Conservation (phyloP, 345 rosid genomes). For the Linum lewisii region DNA sequence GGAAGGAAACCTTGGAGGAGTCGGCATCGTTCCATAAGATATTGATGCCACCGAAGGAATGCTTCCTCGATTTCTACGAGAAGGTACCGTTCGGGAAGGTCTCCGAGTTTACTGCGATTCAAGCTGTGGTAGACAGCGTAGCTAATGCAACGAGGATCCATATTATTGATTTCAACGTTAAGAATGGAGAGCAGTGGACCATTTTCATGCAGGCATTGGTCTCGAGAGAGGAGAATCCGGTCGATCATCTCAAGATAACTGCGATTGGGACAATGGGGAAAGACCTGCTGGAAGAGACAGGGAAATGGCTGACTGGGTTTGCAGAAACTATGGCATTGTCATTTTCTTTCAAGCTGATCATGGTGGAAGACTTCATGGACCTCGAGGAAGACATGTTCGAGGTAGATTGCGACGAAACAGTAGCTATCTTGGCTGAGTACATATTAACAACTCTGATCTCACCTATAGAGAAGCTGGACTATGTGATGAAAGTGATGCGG, state of each 20-base stretch:
- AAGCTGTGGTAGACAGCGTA: conserved; percentile 39
- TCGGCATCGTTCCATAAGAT: conserved; percentile 10
- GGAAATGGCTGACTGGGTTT: not conserved
- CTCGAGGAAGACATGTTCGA: conserved; percentile 2
- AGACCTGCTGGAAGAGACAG: conserved; percentile 20
- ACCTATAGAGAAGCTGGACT: not conserved
- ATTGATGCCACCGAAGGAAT: conserved; percentile 5
- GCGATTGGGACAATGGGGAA: conserved; percentile 24
- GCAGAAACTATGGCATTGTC: not conserved
- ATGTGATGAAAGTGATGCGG: not conserved
- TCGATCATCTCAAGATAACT: conserved; percentile 40
- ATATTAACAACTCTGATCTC: not conserved
- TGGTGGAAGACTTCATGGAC: not conserved
- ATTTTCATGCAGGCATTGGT: conserved; percentile 44
- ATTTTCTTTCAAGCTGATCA: not conserved
- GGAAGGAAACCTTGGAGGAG: conserved; percentile 12
- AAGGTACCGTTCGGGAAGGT: conserved; percentile 28
- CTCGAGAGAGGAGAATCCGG: conserved; percentile 13
- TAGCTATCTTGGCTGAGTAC: not conserved
- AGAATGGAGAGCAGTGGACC: conserved; percentile 33
- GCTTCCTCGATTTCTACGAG: conserved; percentile 18
- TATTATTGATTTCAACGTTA: conserved; percentile 28
- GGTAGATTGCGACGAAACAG: not conserved
- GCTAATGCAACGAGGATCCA: conserved; percentile 34
- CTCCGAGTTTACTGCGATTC: conserved; percentile 32